Base-by-base conservation (phyloP, 2,329 filamentous ascomycete species). In the Aureobasidium sp. region DNA sequence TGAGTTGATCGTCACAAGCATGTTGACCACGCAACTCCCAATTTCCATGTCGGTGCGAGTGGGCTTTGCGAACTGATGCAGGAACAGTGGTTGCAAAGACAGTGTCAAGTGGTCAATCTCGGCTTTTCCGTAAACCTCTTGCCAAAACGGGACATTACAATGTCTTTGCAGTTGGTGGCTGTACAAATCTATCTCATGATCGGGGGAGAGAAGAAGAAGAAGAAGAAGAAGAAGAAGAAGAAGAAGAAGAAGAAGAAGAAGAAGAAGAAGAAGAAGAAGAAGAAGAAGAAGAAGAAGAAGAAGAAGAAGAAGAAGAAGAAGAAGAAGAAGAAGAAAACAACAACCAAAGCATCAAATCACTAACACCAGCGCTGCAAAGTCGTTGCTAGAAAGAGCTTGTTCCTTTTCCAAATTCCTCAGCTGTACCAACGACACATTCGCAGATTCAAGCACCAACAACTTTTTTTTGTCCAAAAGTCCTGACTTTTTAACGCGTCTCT, bases 1-100 rank as follows among this genome's bases (percentile, higher is more conserved):
- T 31, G 54, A 47, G 37, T 24, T 56, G 54, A 58, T 58, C 54
- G 27, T n/a, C 54, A 47, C 54, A 58, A 37, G 54, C 54, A 58
- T 58, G 53, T 44, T 44, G 39, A 27, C 17, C 40, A 47, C 29
- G 8, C 27, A 22, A 19, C n/a, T 17, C 22, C 29, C 52, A 33
- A 19, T 19, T 9, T 35, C 29, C 52, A 33, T 56, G n/a, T 47
- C 42, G 31, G 54, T 29, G 31, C 54, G 42, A 37, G 42, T 35
- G 40, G 31, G 54, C 29, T 57, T n/a, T 27, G 53, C 53, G 27
- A 17, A 17, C 27, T 37, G 42, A 58, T 37, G 54, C 54, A 58
- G 54, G 54, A 58, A 58, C 54, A 37, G 42, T 29, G 22, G 22
- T n/a, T 47, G 31, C 17, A 19, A 37, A 47, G 29, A 14, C 39